Evolutionary conservation across 441 rosid genomes (phyloP), one percentile per base, ranked within the genome.

Genomic region (Pelargonium myrrhifolium): DNA sequence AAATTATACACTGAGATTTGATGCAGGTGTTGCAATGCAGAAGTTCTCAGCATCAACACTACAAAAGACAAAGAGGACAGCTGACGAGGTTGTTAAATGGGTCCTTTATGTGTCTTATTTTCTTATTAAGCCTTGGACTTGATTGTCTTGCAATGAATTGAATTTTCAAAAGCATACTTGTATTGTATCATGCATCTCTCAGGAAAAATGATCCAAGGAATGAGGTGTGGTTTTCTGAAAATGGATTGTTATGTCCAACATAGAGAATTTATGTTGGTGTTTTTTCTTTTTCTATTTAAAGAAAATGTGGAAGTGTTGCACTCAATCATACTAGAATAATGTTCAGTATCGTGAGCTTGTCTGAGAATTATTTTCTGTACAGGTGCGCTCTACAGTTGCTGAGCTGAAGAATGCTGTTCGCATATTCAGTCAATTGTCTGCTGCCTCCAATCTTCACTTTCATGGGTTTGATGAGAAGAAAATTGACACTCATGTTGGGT

Each of bases 21-120:
- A 95, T 85, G 94, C 95, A 68, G 99, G 99, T 73, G 99, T 94
- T 47, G 93, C 94, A 47, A 90, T 95, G 99, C 99, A 95, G 78
- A 95, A 95, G 76, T 95, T 89, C 81, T 89, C 98, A 39, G 90
- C 98, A 77, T 95, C 92, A 68, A 95, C 98, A 28, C 84, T 95
- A 68, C 99, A 90, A 73, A 95, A 95, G 87, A 77, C 85, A 71
- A 92, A 90, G 82, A 85, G 96, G 72, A 89, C 97, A 49, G 99
- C 87, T 2, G 95, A 92, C 77, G 99, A 95, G 99, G 99, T 95
- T 74, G 66, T 67, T 65, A 71, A 37, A 18, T 63, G 24, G 31
- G 21, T 2, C 56, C 62, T 18, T 67, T 65, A 14, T 69, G 37
- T 31, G 51, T 7, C 73, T 61, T 12, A 43, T 69, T 14, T 21